Evolutionary conservation across 805 yeast genomes (phyloP), one percentile per base, ranked within the genome.

Genomic region (Metschnikowia anglica): DNA sequence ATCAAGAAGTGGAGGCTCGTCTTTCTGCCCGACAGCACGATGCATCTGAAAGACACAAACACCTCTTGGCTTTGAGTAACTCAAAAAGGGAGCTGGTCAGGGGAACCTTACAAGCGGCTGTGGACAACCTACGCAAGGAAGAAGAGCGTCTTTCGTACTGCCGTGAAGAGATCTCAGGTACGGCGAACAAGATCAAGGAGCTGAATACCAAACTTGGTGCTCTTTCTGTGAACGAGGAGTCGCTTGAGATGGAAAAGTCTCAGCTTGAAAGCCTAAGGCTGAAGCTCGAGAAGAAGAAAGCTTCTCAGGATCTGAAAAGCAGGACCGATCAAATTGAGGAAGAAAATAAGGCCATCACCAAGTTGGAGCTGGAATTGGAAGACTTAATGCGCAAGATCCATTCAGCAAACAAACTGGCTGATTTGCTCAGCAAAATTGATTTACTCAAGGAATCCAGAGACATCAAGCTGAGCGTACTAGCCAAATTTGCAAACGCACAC

Each of bases 361-460:
- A 45, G 23, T 44, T 64, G 27, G 73, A 68, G 37, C 48, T 44
- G 39, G 66, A 62, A 21, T 55, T 81, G 9, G 93, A 87, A 8
- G 70, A 68, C 0, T 53, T 81, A 12, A 74, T 76, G 43, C 70
- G 70, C 13, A 73, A 77, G 16, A 66, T 86, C 11, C 56, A 76
- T 4, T 62, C 66, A 12, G 72, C 77, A 3, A 82, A 77, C 51
- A 73, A 74, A 52, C 83, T 79, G 54, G 68, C 85, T 0, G 89
- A 81, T 37, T 53, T 72, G 2, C 67, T 76, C 47, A 83, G 88
- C 0, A 79, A 76, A 48, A 54, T 80, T 3, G 66, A 73, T 0
- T 54, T 81, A 13, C 49, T 76, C 24, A 55, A 58, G 16, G 80
- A 76, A 24, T 70, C 76, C 9, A 51, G 59, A 2, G 54, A 44